These are phyloP conservation scores for Serendipita sp. DNA, from an alignment of 768 basidiomycete genomes.

Conservation along the genomic window DNA sequence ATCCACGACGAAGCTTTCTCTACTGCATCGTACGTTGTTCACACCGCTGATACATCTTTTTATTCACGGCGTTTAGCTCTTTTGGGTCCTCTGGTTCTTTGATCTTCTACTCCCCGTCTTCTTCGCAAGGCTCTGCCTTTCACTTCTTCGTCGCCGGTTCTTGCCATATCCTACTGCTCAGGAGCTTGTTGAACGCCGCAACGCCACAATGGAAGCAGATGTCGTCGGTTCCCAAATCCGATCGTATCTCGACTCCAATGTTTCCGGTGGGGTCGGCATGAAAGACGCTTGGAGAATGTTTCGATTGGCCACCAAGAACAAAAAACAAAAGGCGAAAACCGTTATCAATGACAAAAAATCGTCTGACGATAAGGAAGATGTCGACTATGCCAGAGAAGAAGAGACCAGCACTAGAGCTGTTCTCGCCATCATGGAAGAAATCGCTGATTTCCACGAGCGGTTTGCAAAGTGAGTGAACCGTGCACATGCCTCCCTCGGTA, in stretches of 20 bases:
- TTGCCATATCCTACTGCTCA: constrained; percentile 38
- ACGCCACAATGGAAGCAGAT: constrained; percentile 32
- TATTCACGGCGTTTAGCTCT: constrained; percentile 25
- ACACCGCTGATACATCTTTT: background rate
- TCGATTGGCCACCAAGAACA: constrained; percentile 26
- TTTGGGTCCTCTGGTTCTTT: constrained; percentile 49
- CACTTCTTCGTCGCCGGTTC: constrained; percentile 33
- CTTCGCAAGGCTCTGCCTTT: constrained; percentile 30
- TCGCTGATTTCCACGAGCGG: constrained; percentile 49
- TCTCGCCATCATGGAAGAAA: constrained; percentile 28
- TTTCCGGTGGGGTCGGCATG: constrained; percentile 26
- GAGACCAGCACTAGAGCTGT: constrained; percentile 28
- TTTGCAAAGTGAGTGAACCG: constrained; percentile 36
- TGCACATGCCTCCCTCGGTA: background rate
- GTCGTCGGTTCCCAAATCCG: constrained; percentile 37
- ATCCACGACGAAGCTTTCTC: constrained; percentile 28
- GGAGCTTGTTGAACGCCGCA: constrained; percentile 38
- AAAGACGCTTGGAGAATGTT: constrained; percentile 40
- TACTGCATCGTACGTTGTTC: constrained; percentile 35
- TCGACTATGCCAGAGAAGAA: constrained; percentile 22
- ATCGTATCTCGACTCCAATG: constrained; percentile 29
- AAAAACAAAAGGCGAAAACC: constrained; percentile 21
- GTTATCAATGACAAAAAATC: constrained; percentile 10
- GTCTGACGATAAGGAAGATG: constrained; percentile 20
- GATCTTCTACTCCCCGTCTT: constrained; percentile 39